A percentile compares a stretch with the other conserved stretches of the same genome.
Evolutionary conservation across 23 red algal species (phyloP).

Genomic region (Rhodosorus marinus): DNA sequence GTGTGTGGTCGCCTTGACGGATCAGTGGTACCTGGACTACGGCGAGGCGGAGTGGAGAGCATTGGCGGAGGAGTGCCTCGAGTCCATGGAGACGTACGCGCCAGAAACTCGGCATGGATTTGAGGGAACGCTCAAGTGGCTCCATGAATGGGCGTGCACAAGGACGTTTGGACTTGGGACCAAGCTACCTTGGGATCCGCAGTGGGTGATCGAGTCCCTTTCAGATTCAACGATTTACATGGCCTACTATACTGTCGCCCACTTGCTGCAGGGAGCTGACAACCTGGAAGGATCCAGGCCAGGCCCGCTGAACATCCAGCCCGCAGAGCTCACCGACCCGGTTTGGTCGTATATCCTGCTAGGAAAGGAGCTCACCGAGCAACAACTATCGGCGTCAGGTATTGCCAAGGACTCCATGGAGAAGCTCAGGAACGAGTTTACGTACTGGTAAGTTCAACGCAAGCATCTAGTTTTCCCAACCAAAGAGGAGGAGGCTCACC

Average conservation of each 20-base stretch:
- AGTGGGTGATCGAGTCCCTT: slow-evolving; percentile 90
- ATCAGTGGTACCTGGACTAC: slow-evolving; percentile 97
- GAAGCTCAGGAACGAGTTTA: not conserved
- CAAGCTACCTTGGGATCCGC: slow-evolving; percentile 85
- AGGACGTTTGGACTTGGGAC: slow-evolving; percentile 91
- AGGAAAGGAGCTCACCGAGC: slow-evolving; percentile 18
- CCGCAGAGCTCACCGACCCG: slow-evolving; percentile 40
- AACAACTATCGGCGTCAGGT: not conserved
- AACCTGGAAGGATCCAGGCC: slow-evolving; percentile 63
- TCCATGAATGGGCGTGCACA: slow-evolving; percentile 98
- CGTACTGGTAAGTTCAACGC: no score
- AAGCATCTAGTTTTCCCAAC: slow-evolving; percentile 4
- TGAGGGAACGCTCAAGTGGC: slow-evolving; percentile 82
- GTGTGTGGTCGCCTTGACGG: slow-evolving; percentile 88
- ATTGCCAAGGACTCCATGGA: not conserved
- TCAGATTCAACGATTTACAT: slow-evolving; percentile 99
- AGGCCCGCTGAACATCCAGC: slow-evolving; percentile 31
- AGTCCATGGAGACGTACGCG: slow-evolving; percentile 60
- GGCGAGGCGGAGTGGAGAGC: slow-evolving; percentile 63
- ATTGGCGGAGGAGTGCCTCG: slow-evolving; percentile 37
- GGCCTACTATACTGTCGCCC: slow-evolving; percentile 93
- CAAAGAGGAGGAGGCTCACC: not conserved
- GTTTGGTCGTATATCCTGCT: slow-evolving; percentile 89
- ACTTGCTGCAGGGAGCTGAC: slow-evolving; percentile 60
- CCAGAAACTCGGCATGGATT: slow-evolving; percentile 69